Percentiles rank a stretch among this genome's conserved stretches.
phyloP scores from a whole-genome alignment of 208 protist species.

The Porcisia hertigi region DNA sequence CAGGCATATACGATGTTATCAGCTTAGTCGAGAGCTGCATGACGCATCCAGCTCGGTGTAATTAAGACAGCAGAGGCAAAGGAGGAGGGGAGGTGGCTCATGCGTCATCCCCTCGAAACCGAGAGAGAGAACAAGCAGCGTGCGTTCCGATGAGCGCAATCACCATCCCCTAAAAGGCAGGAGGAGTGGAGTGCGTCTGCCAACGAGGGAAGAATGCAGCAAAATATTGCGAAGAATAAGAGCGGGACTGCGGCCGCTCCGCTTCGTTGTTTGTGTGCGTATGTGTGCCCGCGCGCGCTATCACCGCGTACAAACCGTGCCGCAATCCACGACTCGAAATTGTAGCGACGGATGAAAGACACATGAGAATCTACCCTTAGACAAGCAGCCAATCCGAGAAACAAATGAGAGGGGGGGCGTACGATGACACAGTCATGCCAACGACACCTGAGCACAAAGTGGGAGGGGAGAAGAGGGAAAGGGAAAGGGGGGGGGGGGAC shows the following conservation, averaged over 20 bases:
- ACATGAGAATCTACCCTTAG: no score
- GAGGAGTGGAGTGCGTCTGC: neutral
- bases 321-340: no score
- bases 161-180: neutral
- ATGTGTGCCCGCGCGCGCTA: no score
- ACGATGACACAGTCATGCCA: no score
- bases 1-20: neutral
- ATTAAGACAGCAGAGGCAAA: neutral
- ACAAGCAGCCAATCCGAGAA: no score
- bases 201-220: neutral
- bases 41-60: neutral
- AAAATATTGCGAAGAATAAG: neutral
- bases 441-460: no score
- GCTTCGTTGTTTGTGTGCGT: neutral
- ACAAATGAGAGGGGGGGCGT: no score
- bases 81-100: neutral
- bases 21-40: neutral
- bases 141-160: neutral
- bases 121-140: neutral
- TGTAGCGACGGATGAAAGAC: no score
- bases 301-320: no score
- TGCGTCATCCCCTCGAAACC: neutral
- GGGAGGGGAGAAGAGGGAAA: no score
- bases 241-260: neutral
- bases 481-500: no score